Base-by-base conservation (phyloP, 139 green algal species). In the Mesotaenium endlicherianum region DNA sequence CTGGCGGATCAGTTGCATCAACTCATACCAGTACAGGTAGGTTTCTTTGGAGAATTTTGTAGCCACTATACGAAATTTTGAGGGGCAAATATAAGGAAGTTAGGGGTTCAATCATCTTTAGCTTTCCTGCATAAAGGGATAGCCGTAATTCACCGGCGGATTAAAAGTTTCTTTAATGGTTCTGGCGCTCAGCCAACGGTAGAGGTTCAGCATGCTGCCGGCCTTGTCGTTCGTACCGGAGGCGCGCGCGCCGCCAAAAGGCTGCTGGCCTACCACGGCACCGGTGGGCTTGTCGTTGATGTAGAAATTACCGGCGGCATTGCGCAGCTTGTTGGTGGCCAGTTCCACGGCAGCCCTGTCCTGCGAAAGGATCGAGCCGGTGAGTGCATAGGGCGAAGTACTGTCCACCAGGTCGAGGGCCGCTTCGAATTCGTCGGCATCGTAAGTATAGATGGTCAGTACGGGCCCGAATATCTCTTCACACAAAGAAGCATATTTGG, bases 101-200 rank as follows among this genome's bases (percentile, higher is more conserved):
- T n/a, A n/a, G n/a, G n/a, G n/a, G n/a, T n/a, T n/a, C n/a, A n/a
- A n/a, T n/a, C n/a, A n/a, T n/a, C n/a, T n/a, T n/a, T n/a, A n/a
- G n/a, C n/a, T n/a, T n/a, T n/a, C n/a, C n/a, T n/a, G n/a, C n/a
- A n/a, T n/a, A n/a, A n/a, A n/a, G n/a, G n/a, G n/a, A n/a, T n/a
- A n/a, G 47, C 47, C 11, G 47, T 58, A 58, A 14, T 58, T 14
- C 11, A 14, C 14, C 47, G 47, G 47, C 8, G 47, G 47, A 58
- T n/a, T 14, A 14, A 58, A 58, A n/a, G 47, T 58, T 14, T 58
- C 47, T 14, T 58, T 58, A 58, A 58, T 58, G n/a, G n/a, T n/a
- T n/a, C n/a, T n/a, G n/a, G n/a, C n/a, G n/a, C n/a, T n/a, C n/a
- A 70, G 58, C 58, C 14, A 70, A 34, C 58, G 58, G 58, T 70